These are phyloP conservation scores for Pseudogymnoascus pannorum DNA, from an alignment of 2,329 filamentous ascomycete species.

Conservation along the genomic window DNA sequence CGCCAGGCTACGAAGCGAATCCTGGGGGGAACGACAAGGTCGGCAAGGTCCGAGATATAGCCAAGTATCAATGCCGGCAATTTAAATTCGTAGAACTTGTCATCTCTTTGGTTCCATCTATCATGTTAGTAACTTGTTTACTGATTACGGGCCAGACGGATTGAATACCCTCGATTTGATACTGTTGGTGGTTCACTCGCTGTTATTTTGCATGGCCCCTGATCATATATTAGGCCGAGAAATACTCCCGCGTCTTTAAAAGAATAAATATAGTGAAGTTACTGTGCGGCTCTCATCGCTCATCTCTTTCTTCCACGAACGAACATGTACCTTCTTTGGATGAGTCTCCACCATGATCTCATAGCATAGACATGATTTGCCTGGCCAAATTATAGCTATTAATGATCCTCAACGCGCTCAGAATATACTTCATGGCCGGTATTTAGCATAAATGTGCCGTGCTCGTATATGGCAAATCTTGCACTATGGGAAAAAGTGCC, in stretches of 20 bases:
- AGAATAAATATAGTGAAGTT: too few species aligned
- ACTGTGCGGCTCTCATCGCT: too few species aligned
- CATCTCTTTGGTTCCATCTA: neutral
- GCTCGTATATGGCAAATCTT: neutral
- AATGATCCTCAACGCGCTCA: neutral
- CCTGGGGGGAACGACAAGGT: neutral
- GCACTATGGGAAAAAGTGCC: neutral
- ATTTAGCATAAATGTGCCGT: neutral
- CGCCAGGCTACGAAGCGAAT: slow-evolving; percentile 5
- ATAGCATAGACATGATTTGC: neutral
- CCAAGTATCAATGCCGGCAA: neutral
- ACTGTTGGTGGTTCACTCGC: neutral
- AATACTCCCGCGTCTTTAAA: too few species aligned
- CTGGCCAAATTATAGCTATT: neutral
- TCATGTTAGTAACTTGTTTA: neutral
- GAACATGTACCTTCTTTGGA: neutral
- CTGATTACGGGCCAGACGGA: neutral
- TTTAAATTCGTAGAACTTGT: neutral
- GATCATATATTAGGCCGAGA: too few species aligned
- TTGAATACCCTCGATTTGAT: neutral
- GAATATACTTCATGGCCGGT: neutral
- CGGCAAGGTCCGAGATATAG: neutral
- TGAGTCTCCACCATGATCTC: too few species aligned
- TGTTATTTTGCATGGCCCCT: too few species aligned
- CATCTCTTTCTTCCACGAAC: neutral